Evolutionary conservation across 2,329 filamentous ascomycete genomes (phyloP).

Genomic region (Colletotrichum tropicale): DNA sequence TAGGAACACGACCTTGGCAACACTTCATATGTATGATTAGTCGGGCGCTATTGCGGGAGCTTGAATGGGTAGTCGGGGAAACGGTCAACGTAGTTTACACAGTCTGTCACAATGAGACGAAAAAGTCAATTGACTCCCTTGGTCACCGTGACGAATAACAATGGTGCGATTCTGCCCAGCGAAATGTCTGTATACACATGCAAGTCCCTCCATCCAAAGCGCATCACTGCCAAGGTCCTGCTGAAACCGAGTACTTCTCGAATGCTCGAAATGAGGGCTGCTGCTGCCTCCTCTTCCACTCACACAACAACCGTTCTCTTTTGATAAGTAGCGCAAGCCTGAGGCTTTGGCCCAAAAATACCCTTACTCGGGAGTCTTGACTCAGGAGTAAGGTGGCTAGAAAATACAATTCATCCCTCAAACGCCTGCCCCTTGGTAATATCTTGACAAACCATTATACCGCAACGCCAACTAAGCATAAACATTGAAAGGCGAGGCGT

Average conservation of each 20-base stretch:
- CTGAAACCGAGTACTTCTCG: background rate
- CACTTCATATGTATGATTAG: slow-evolving; percentile 51
- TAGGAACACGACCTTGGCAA: slow-evolving; percentile 73
- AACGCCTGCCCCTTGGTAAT: slow-evolving; percentile 19
- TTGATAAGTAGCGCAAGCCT: slow-evolving; percentile 5
- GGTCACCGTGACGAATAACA: background rate
- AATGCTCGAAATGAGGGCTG: background rate
- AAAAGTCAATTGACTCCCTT: background rate
- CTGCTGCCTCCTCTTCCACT: background rate
- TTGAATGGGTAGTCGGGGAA: background rate
- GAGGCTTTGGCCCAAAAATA: background rate
- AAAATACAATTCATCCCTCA: slow-evolving; percentile 2
- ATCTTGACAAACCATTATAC: slow-evolving; percentile 20
- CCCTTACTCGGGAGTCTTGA: background rate
- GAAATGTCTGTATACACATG: background rate
- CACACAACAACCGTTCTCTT: background rate
- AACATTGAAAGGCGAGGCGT: slow-evolving; percentile 2
- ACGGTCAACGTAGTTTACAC: background rate
- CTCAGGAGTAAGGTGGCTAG: background rate
- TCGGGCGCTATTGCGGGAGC: background rate
- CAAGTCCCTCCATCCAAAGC: background rate
- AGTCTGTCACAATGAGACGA: background rate
- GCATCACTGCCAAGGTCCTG: background rate
- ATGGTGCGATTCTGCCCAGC: background rate
- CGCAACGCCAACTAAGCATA: slow-evolving; percentile 15